These are phyloP conservation scores for Arthrinium phaeospermum DNA, from an alignment of 2,329 filamentous ascomycete species.

Conservation along the genomic window DNA sequence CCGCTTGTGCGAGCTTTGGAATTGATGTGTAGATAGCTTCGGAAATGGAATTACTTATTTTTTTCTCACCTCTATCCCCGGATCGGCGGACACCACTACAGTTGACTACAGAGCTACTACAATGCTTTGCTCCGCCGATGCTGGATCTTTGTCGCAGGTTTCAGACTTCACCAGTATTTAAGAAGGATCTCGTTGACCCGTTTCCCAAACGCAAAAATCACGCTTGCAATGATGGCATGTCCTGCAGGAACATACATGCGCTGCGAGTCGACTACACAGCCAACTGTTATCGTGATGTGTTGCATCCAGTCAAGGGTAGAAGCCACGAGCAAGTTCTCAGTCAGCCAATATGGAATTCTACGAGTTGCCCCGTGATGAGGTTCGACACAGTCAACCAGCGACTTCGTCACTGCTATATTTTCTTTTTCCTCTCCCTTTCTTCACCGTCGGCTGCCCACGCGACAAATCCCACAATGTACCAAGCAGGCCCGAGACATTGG, in stretches of 20 bases:
- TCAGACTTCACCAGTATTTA: not conserved
- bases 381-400: not conserved
- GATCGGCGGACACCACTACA: not conserved
- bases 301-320: not conserved
- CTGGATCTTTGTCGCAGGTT: not conserved
- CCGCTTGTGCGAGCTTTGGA: slow-evolving; percentile 4
- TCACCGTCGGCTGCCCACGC: not conserved
- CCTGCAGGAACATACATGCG: not conserved
- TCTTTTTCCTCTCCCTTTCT: not conserved
- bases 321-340: not conserved
- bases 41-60: slow-evolving; percentile 8
- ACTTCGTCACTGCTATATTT: not conserved
- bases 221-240: not conserved
- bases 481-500: not conserved
- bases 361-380: not conserved
- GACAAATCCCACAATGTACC: not conserved
- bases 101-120: not conserved
- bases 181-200: not conserved
- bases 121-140: not conserved
- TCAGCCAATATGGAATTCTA: not conserved
- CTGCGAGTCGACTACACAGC: not conserved
- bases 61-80: not conserved
- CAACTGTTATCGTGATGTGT: not conserved
- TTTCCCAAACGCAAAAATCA: not conserved
- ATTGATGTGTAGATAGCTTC: slow-evolving; percentile 15